Evolutionary conservation across 257 asterid species (phyloP), one percentile per base, ranked within the genome.

Genomic region (Avicennia marina): DNA sequence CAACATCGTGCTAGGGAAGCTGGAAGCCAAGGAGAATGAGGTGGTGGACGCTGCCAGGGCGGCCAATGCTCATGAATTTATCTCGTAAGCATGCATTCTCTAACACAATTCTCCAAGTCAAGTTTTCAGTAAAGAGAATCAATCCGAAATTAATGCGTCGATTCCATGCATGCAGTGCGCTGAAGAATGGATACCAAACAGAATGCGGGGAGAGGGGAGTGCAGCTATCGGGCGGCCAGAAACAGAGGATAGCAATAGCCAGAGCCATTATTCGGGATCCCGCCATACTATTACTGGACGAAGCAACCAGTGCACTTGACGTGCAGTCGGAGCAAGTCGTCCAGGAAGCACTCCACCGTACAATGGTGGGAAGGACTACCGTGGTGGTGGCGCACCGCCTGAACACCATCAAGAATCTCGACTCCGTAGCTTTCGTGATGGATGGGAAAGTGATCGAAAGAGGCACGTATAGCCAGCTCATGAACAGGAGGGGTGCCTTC

Each of bases 291-390:
- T 49, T 88, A 11, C 76, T 88, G 4, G 95, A 88, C 16, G 96
- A 88, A 66, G 96, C 96, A n/a, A 88, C 95, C 0, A 88, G 96
- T 48, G 96, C 96, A 0, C 81, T 88, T 1, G 96, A 88, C 63
- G 84, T 70, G 58, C 90, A 88, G 31, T 82, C 96, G 0, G 95
- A 85, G 71, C 93, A 85, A 73, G 69, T 74, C 4, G 96, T 88
- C 65, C 96, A 88, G 55, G 88, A 82, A 53, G 96, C 96, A 0
- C 36, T 88, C 58, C 83, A 88, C 54, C 51, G 75, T 19, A 79
- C 78, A 55, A 88, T 85, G 96, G 79, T 75, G 10, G 86, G 86
- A 27, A 75, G 96, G 60, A 88, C 93, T 0, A 88, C 93, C 1
- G 62, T 88, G 26, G 90, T 82, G 25, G 93, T 85, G 64, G 96